phyloP scores from a whole-genome alignment of 495 filamentous ascomycete genomes.

The Neurospora terricola region DNA sequence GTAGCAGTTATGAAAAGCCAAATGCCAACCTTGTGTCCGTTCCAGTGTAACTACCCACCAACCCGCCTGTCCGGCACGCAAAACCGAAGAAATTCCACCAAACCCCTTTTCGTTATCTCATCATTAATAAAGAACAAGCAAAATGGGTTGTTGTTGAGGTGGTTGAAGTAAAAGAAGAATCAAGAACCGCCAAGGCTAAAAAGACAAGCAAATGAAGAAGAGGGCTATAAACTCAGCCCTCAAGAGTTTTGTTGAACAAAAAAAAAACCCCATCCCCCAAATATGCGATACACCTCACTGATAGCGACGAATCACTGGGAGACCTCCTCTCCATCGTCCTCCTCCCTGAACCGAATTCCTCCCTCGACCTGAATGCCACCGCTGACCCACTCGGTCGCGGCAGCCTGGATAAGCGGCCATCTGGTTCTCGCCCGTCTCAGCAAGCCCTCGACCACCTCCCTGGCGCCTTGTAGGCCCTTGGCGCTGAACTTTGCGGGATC shows the following conservation, averaged over 20 bases:
- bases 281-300: background rate
- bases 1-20: background rate
- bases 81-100: background rate
- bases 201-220: background rate
- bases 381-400: slow-evolving; percentile 62
- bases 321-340: slow-evolving; percentile 47
- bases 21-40: background rate
- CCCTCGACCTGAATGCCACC: slow-evolving; percentile 61
- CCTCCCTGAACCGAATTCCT: slow-evolving; percentile 59
- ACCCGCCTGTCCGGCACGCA: background rate
- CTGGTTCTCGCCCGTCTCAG: slow-evolving; percentile 69
- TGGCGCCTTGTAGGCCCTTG: slow-evolving; percentile 58
- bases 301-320: slow-evolving; percentile 6
- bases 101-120: slow-evolving; percentile 3
- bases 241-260: background rate
- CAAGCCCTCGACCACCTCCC: slow-evolving; percentile 69
- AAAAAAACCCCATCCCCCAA: background rate
- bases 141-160: background rate
- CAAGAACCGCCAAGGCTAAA: background rate
- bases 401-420: slow-evolving; percentile 62
- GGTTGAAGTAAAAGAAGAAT: background rate
- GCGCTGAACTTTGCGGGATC: slow-evolving; percentile 42
- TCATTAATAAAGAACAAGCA: slow-evolving; percentile 1
- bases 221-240: background rate
- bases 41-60: background rate